Evolutionary conservation across 164 flowering plant genomes (phyloP).

Genomic region (Aristolochia californica): DNA sequence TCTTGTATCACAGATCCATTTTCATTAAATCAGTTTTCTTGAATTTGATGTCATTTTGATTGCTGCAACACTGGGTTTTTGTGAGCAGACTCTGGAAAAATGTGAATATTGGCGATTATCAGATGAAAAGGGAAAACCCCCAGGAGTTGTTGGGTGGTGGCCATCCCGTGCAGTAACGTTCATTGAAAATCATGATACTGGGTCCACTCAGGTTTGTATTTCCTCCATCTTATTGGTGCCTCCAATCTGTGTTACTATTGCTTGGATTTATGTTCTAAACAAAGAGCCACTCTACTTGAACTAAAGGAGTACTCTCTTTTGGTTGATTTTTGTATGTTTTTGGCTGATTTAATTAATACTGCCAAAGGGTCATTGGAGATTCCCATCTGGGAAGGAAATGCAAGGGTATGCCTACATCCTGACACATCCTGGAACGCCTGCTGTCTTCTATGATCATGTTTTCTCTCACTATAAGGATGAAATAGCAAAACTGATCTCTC

Average conservation of each 20-base stretch:
- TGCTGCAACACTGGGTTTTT: too few species aligned
- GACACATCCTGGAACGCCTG: slow-evolving; percentile 97
- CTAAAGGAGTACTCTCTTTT: too few species aligned
- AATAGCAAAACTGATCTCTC: slow-evolving; percentile 52
- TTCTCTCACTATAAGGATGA: slow-evolving; percentile 55
- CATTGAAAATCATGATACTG: slow-evolving; percentile 98
- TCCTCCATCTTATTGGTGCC: background rate
- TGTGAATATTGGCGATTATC: slow-evolving; percentile 97
- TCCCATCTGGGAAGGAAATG: slow-evolving; percentile 94
- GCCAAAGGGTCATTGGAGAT: slow-evolving; percentile 97
- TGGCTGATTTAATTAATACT: slow-evolving; percentile 1
- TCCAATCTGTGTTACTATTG: too few species aligned
- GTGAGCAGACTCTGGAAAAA: slow-evolving; percentile 57
- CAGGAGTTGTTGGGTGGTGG: slow-evolving; percentile 99
- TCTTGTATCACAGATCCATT: too few species aligned
- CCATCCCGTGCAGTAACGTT: slow-evolving; percentile 99
- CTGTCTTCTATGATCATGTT: slow-evolving; percentile 83
- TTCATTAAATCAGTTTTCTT: too few species aligned
- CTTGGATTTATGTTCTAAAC: too few species aligned
- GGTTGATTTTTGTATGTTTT: background rate
- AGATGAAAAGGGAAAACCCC: slow-evolving; percentile 84
- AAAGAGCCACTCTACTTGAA: too few species aligned
- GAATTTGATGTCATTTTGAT: too few species aligned
- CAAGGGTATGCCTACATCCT: slow-evolving; percentile 97
- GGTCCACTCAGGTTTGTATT: slow-evolving; percentile 83